Conservation (phyloP, 1,284 basidiomycete genomes). For the Cryptococcus hybrid region DNA sequence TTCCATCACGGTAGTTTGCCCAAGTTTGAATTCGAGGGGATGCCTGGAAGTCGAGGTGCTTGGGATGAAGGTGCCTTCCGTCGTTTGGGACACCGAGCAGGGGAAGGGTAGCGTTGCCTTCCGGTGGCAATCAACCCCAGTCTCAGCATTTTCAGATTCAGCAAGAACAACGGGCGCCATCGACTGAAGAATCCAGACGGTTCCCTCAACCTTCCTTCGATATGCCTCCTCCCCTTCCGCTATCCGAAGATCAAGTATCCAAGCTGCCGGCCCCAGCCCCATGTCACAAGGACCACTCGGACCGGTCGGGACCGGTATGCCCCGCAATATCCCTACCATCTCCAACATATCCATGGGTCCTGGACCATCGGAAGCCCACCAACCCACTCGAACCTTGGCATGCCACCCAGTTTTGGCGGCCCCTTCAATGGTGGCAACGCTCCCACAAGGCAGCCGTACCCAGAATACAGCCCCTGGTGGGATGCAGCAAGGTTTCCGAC, state of each 20-base stretch:
- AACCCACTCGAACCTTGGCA: background rate
- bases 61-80: constrained; percentile 4
- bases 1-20: constrained; percentile 7
- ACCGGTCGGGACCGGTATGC: constrained; percentile 1
- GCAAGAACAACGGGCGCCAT: background rate
- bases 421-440: constrained; percentile 5
- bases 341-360: background rate
- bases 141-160: background rate
- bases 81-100: constrained; percentile 1
- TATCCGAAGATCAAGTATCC: background rate
- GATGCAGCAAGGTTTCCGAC: background rate
- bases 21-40: constrained; percentile 1
- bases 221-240: background rate
- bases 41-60: background rate
- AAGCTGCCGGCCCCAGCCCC: background rate
- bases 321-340: background rate
- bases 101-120: background rate
- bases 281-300: background rate
- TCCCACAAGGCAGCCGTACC: background rate
- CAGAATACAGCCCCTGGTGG: background rate
- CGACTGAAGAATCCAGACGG: background rate
- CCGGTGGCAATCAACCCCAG: background rate
- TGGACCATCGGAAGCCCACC: constrained; percentile 18
- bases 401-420: background rate
- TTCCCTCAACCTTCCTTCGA: background rate